Base-by-base conservation (phyloP, 2,329 filamentous ascomycete species). In the Rhytidhysteron rufulum region DNA sequence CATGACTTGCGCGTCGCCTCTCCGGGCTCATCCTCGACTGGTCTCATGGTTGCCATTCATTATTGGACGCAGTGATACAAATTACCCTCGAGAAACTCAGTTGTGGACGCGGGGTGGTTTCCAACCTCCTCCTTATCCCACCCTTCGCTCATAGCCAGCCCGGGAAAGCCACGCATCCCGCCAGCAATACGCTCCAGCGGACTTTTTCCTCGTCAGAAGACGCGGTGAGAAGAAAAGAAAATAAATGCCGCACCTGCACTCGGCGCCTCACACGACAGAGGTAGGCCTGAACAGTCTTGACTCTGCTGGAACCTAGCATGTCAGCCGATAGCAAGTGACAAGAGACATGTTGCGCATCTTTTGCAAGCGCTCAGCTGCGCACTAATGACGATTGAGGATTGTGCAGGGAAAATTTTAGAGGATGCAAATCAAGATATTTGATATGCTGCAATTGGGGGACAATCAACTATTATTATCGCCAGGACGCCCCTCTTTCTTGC, bases 51-150 rank as follows among this genome's bases (percentile, higher is more conserved):
- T n/a, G n/a, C n/a, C n/a, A n/a, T n/a, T n/a, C n/a, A n/a, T n/a
- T 30, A 37, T 37, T 37, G 35, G 35, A 29, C 22, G 20, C 41
- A 40, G 57, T 58, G 50, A 56, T 60, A 58, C 57, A 46, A 16
- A 61, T 62, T 62, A 59, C 54, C 50, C 54, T 53, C 46, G 47
- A 35, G 39, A 52, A 53, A 54, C 43, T 41, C 34, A 9, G 17
- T 37, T 21, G 37, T 10, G 24, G 10, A 32, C 32, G 41, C 30
- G 37, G 37, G 41, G 39, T 37, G 40, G 22, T 15, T 20, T 13
- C 13, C 20, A 35, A 22, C 20, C 31, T n/a, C n/a, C 15, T 17
- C 11, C 4, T 3, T 37, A 45, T 39, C 43, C 42, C 40, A 38
- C 42, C 22, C 40, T 44, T 30, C 25, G 15, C 4, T 9, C 9